Base-by-base conservation (phyloP, 257 asterid genomes). In the Petunia axillaris region DNA sequence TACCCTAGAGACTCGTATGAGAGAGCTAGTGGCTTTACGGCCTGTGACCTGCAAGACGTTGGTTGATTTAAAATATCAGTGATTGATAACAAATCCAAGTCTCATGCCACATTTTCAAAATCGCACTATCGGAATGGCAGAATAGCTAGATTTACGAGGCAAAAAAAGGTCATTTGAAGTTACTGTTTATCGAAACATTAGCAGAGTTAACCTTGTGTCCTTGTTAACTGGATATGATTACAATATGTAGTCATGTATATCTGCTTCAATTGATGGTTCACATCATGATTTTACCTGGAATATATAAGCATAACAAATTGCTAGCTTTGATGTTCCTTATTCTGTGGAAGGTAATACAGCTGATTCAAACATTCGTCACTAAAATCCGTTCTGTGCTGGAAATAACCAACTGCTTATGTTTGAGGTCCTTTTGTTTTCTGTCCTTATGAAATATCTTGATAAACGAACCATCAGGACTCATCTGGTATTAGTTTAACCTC, bases 261-360 rank as follows among this genome's bases (percentile, higher is more conserved):
- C 77, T 50, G 60, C 78, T 73, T 50, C 44, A 5, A 36, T 50
- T 73, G 62, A 50, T 73, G 63, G 62, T 73, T 16, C 60, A 35
- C n/a, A 40, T n/a, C 35, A 2, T 11, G 5, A 35, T 73, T 48
- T 7, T 35, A 4, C 43, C 62, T 35, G 44, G 54, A 48, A 10
- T 35, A 35, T 53, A 11, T 50, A 25, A 46, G 40, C 8, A 44
- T 70, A 48, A 50, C 60, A 50, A 71, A 71, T 71, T 71, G 35
- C 62, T 50, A 71, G 62, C 50, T 46, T 50, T 50, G 59, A 44
- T 52, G 10, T 11, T 71, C 43, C 77, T 48, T 71, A 14, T 48
- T 35, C 59, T 50, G 77, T 11, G 63, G 46, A 50, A 73, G 62
- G 46, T 39, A 10, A 71, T 48, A 48, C 25, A 46, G 2, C 25